Conservation (phyloP, 805 yeast genomes). For the Candida krabiensis region DNA sequence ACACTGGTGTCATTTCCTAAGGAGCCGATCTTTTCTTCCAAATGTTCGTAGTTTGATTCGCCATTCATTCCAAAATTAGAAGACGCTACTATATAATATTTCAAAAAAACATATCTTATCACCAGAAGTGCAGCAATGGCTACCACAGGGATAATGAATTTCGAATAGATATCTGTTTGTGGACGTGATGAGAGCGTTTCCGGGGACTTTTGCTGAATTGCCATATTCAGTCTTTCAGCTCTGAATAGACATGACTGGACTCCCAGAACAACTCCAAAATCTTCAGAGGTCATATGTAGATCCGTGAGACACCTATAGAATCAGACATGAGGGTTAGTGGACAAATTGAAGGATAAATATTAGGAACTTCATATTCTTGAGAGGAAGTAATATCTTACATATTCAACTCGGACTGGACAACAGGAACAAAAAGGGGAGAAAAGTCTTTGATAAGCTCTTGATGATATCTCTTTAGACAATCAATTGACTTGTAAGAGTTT, state of each 20-base stretch:
- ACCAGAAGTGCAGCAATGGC: too few species aligned
- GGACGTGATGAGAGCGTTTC: too few species aligned
- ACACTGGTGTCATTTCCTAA: constrained; percentile 12
- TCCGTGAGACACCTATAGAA: constrained; percentile 18
- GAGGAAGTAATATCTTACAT: constrained; percentile 6
- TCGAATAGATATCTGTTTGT: too few species aligned
- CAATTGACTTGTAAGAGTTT: constrained; percentile 12
- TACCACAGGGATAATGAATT: not conserved
- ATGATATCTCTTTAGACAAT: constrained; percentile 15
- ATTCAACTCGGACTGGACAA: constrained; percentile 14
- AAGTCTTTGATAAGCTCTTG: constrained; percentile 12
- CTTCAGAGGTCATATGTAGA: constrained; percentile 4
- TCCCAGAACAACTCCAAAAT: constrained; percentile 12
- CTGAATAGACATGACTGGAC: constrained; percentile 18
- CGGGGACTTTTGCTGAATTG: constrained; percentile 5
- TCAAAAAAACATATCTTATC: too few species aligned
- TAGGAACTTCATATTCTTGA: too few species aligned
- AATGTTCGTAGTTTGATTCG: too few species aligned
- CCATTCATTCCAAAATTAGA: too few species aligned
- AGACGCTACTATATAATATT: too few species aligned
- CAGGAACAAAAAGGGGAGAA: constrained; percentile 11
- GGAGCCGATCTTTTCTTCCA: constrained; percentile 2
- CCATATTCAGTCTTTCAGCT: constrained; percentile 14
- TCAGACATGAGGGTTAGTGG: too few species aligned
- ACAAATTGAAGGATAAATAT: too few species aligned